Base-by-base conservation (phyloP, 495 filamentous ascomycete genomes). In the Penicillium cosmopolitanum region DNA sequence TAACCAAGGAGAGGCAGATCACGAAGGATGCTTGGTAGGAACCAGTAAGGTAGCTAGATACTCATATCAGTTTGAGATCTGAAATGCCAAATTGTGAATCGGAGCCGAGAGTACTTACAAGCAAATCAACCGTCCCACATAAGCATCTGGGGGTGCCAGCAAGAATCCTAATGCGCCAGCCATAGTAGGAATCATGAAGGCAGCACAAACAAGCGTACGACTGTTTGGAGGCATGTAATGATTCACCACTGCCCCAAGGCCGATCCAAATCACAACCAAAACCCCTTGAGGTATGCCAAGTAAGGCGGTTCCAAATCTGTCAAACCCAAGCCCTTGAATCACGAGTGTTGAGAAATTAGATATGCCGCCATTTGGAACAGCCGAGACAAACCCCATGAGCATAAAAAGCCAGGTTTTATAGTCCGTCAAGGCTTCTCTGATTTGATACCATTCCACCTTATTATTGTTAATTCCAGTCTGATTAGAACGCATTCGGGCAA, bases 11-110 rank as follows among this genome's bases (percentile, higher is more conserved):
- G 36, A 86, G 73, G 1, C 79, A 75, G 36, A 87, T 69, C 10
- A 85, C 82, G 31, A 82, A 85, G 0, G 85, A 81, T 2, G 83
- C 85, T 55, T 84, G 82, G 62, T 86, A 87, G 0, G 81, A 80
- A 0, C 82, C 80, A 0, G 79, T 78, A n/a, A 84, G 64, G 56
- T 81, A 76, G 61, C 23, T 74, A 64, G 21, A 78, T 69, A 31
- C 3, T 3, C 23, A 23, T 4, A 23, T 23, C 23, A 23, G 23
- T 23, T 23, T 23, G 23, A 23, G 23, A 23, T 23, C 23, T 23
- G 4, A 23, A 23, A 3, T 23, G 23, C 23, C 23, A 23, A 4
- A 4, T 23, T 23, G 23, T 23, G 23, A 23, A 23, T 23, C 23
- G 23, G 23, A 36, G 34, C 9, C 10, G 5, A 10, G 2, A 8